Conservation (phyloP, 768 basidiomycete genomes). For the Suillus paluster region DNA sequence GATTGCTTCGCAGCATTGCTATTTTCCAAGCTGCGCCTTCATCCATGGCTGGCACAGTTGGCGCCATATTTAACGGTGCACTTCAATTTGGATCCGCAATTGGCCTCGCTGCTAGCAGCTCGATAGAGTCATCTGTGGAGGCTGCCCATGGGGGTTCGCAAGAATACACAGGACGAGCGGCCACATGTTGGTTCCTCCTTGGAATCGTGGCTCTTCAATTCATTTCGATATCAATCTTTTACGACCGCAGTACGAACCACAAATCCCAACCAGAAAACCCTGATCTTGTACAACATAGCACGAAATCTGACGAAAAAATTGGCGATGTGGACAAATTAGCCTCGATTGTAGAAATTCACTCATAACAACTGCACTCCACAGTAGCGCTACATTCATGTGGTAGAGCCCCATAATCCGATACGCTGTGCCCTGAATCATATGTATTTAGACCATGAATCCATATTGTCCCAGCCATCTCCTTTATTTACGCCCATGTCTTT, state of each 20-base stretch:
- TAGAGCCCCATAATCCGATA: too few relatives aligned
- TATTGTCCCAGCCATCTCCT: too few relatives aligned
- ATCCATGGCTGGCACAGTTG: slow-evolving; percentile 53
- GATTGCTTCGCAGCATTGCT: slow-evolving; percentile 44
- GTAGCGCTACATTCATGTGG: too few relatives aligned
- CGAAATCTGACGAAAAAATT: too few relatives aligned
- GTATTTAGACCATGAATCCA: too few relatives aligned
- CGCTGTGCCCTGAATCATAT: too few relatives aligned
- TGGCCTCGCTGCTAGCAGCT: slow-evolving; percentile 51
- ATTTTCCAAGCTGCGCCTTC: slow-evolving; percentile 52
- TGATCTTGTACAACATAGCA: too few relatives aligned
- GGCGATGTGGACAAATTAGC: too few relatives aligned
- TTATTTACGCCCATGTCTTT: too few relatives aligned
- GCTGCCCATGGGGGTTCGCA: slow-evolving; percentile 31
- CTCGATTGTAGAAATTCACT: too few relatives aligned
- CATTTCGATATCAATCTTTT: slow-evolving; percentile 39
- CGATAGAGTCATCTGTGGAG: slow-evolving; percentile 52
- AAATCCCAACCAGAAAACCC: neutral
- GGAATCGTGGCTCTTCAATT: slow-evolving; percentile 39
- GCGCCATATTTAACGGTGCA: slow-evolving; percentile 60
- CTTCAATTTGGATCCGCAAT: slow-evolving; percentile 57
- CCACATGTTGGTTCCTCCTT: slow-evolving; percentile 48
- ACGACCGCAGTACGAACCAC: slow-evolving; percentile 23
- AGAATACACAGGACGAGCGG: slow-evolving; percentile 45
- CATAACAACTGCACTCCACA: too few relatives aligned